Base-by-base conservation (phyloP, 2,329 filamentous ascomycete genomes). In the Ophiostoma populinum region DNA sequence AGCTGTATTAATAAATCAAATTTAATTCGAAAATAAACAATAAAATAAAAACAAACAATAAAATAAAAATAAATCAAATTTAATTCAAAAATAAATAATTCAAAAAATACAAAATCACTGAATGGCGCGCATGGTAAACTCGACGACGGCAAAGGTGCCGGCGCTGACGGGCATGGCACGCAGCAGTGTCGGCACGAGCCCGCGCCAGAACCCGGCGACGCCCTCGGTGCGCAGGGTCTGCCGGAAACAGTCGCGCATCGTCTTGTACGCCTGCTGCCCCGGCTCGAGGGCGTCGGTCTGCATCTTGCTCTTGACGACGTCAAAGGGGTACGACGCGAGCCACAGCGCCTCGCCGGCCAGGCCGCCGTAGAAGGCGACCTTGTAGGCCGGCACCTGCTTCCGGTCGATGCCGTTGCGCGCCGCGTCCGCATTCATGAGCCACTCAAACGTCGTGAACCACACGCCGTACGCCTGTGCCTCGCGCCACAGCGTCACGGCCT, bases 251-350 rank as follows among this genome's bases (percentile, higher is more conserved):
- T 92, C 80, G 34, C 77, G 70, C 87, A 94, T 94, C 37, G 63
- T 76, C 53, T 62, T 70, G 59, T 80, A 98, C 52, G 67, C 67
- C 62, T 76, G 74, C 22, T 40, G 32, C 43, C 68, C 59, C 32
- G 54, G 42, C 5, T 81, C 83, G 52, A 94, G 90, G 0, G 81
- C 86, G 58, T 98, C 90, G 39, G 79, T 93, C 69, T 98, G 90
- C 87, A 95, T 94, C 71, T 93, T 95, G 59, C 83, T 93, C 79
- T 98, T 98, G 58, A 98, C 60, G 19, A 98, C 87, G 58, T 98
- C 90, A 45, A 98, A 79, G 16, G 90, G 90, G 59, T 98, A 98
- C 51, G 83, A 92, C 24, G 69, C 68, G 37, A 98, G 62, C 90
- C 90, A 98, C 38, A 98, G 68, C 35, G 75, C 82, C 65, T 98